Evolutionary conservation across 169 alveolate species (phyloP).

Genomic region (Cryptosporidium ryanae): DNA sequence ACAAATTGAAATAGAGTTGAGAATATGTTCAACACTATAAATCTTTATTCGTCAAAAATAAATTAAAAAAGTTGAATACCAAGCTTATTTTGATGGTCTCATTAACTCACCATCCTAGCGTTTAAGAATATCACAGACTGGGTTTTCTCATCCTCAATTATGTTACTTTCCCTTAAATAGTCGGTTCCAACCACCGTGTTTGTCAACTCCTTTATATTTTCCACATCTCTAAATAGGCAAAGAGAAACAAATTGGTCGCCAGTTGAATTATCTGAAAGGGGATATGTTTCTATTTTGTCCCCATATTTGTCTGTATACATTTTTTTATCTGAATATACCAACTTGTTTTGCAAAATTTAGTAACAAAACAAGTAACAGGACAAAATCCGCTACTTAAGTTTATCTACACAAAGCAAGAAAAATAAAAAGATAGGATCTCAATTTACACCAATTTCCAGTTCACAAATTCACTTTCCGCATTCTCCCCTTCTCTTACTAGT

Average conservation of each 20-base stretch:
- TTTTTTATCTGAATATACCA: too few species aligned
- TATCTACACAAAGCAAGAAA: too few species aligned
- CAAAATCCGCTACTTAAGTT: too few species aligned
- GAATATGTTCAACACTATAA: slow-evolving; percentile 53
- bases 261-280: not conserved
- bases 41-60: slow-evolving; percentile 4
- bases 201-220: slow-evolving; percentile 11
- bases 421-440: too few species aligned
- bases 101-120: slow-evolving; percentile 57
- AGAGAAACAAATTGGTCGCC: slow-evolving; percentile 26
- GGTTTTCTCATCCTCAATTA: not conserved
- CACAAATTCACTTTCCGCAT: too few species aligned
- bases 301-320: too few species aligned
- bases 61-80: not conserved
- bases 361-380: too few species aligned
- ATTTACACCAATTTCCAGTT: too few species aligned
- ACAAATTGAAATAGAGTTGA: slow-evolving; percentile 23
- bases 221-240: slow-evolving; percentile 31
- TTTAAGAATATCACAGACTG: slow-evolving; percentile 25
- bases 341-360: too few species aligned
- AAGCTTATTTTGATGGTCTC: too few species aligned
- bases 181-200: not conserved
- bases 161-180: not conserved
- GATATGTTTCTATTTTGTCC: not conserved
- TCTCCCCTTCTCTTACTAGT: too few species aligned